phyloP scores from a whole-genome alignment of 495 filamentous ascomycete species.

The Friedmanniomyces simplex region DNA sequence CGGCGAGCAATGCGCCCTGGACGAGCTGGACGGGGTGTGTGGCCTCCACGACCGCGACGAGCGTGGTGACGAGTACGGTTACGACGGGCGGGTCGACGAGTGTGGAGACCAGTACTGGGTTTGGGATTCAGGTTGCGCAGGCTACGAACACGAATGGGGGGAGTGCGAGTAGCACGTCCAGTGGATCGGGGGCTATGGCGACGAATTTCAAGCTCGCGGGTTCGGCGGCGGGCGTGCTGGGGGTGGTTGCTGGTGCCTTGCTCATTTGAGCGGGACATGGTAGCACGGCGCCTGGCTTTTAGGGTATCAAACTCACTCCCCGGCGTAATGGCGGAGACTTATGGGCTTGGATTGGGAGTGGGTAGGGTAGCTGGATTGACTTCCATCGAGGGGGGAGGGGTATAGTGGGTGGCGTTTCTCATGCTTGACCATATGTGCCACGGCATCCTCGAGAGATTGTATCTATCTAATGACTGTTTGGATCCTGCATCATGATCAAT shows the following conservation, averaged over 20 bases:
- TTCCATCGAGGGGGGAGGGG: too few species aligned
- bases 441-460: too few species aligned
- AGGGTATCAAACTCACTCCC: too few species aligned
- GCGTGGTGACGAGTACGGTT: slow-evolving; percentile 23
- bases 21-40: slow-evolving; percentile 28
- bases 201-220: slow-evolving; percentile 8
- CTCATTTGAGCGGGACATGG: too few species aligned
- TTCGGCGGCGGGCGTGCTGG: slow-evolving; percentile 7
- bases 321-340: too few species aligned
- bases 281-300: too few species aligned
- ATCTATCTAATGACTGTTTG: too few species aligned
- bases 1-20: slow-evolving; percentile 24
- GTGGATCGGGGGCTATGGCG: neutral
- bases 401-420: too few species aligned
- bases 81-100: slow-evolving; percentile 9
- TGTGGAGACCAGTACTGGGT: slow-evolving; percentile 15
- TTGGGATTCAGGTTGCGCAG: slow-evolving; percentile 25
- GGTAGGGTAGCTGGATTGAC: too few species aligned
- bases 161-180: neutral
- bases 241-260: slow-evolving; percentile 15
- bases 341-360: too few species aligned
- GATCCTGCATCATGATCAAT: too few species aligned
- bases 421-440: too few species aligned
- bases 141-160: slow-evolving; percentile 4
- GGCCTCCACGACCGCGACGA: slow-evolving; percentile 24